Percentiles rank a stretch among this genome's conserved stretches.
These are phyloP conservation scores for Solanum corneliomulleri DNA, from an alignment of 257 asterid genomes.

Conservation along the genomic window DNA sequence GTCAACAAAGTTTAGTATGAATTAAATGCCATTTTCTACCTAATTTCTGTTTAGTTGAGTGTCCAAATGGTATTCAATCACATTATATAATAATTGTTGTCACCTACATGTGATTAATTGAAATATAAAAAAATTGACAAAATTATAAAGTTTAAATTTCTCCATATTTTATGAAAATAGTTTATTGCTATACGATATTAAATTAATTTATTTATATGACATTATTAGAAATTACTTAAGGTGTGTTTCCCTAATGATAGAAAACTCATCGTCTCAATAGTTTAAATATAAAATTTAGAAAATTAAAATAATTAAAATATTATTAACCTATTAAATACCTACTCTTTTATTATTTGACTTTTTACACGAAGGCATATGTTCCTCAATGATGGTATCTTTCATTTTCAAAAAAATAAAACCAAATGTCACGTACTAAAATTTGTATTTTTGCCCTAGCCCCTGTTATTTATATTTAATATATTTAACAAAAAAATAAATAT, in stretches of 20 bases:
- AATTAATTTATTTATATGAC: too few species aligned
- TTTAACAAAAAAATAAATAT: too few species aligned
- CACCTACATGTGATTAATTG: neutral
- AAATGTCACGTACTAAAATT: too few species aligned
- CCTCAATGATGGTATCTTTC: neutral
- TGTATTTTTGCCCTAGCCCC: neutral
- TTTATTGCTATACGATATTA: neutral
- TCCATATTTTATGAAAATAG: neutral
- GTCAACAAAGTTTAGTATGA: neutral
- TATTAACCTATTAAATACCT: too few species aligned
- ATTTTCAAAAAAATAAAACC: too few species aligned
- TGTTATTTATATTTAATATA: too few species aligned
- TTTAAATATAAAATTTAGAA: too few species aligned
- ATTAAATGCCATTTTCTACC: neutral
- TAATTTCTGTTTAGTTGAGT: neutral
- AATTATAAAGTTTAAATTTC: neutral
- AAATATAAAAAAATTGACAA: neutral
- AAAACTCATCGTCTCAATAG: too few species aligned
- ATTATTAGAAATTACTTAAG: too few species aligned
- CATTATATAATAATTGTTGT: neutral
- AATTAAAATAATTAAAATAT: too few species aligned
- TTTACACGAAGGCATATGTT: neutral
- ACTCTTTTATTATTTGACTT: too few species aligned
- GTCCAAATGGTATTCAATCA: neutral
- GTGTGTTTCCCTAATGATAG: fast-evolving